These are phyloP conservation scores for Jacaranda copaia DNA, from an alignment of 257 asterid genomes.

Conservation along the genomic window DNA sequence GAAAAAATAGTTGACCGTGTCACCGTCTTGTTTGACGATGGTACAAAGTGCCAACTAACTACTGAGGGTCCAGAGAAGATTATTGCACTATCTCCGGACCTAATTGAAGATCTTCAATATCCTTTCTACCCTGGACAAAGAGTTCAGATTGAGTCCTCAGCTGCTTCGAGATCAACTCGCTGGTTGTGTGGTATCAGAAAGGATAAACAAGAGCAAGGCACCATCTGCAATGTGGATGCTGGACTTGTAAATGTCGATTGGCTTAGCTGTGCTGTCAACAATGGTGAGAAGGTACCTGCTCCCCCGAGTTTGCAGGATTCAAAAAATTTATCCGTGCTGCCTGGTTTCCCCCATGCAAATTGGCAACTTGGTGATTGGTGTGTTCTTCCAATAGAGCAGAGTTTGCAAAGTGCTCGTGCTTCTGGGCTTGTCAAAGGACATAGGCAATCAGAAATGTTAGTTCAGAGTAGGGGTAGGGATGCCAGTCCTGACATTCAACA, in stretches of 20 bases:
- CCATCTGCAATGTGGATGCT: slow-evolving; percentile 70
- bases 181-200: slow-evolving; percentile 77
- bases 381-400: slow-evolving; percentile 43
- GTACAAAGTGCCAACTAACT: slow-evolving; percentile 56
- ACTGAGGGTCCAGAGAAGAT: slow-evolving; percentile 63
- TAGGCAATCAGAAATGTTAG: slow-evolving; percentile 33
- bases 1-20: slow-evolving; percentile 68
- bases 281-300: slow-evolving; percentile 47
- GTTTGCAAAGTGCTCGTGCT: no score
- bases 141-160: slow-evolving; percentile 59
- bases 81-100: slow-evolving; percentile 62
- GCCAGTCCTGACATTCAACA: slow-evolving; percentile 43
- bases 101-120: slow-evolving; percentile 76
- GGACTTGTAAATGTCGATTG: slow-evolving; percentile 74
- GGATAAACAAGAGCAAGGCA: slow-evolving; percentile 59
- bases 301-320: slow-evolving; percentile 65
- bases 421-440: neutral
- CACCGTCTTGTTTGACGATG: slow-evolving; percentile 72
- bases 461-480: slow-evolving; percentile 37
- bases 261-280: slow-evolving; percentile 64
- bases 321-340: slow-evolving; percentile 60
- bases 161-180: slow-evolving; percentile 50
- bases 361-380: slow-evolving; percentile 99
- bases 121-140: slow-evolving; percentile 89
- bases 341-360: slow-evolving; percentile 61